These are phyloP conservation scores for Phascolomyces articulosus DNA, from an alignment of 371 early-diverging fungal species.

Conservation along the genomic window DNA sequence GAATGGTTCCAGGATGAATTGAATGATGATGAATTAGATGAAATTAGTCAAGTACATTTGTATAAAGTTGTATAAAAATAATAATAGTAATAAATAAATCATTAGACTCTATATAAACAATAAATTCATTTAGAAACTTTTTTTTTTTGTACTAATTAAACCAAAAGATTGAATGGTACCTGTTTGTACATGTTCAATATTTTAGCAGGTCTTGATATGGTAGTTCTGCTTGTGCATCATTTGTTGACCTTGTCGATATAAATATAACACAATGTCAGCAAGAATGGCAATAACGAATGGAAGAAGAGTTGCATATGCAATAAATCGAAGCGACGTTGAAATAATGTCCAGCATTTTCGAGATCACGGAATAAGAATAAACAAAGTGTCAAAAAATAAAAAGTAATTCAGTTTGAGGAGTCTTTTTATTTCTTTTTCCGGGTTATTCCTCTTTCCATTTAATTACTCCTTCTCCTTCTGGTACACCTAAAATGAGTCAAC, in stretches of 20 bases:
- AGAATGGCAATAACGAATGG: slow-evolving; percentile 14
- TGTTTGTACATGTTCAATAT: background rate
- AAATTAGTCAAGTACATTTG: slow-evolving; percentile 64
- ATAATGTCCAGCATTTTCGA: slow-evolving; percentile 7
- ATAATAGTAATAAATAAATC: background rate
- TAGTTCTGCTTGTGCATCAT: background rate
- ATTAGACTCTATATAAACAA: no score
- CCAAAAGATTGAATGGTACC: no score
- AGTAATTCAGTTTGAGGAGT: background rate
- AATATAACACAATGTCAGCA: slow-evolving; percentile 18
- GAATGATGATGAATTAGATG: slow-evolving; percentile 57
- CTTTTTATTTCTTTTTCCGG: background rate
- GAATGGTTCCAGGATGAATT: slow-evolving; percentile 46
- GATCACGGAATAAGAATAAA: background rate
- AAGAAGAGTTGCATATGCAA: slow-evolving; percentile 9
- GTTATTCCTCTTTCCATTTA: background rate
- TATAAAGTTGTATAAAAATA: slow-evolving; percentile 56
- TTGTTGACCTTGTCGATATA: slow-evolving; percentile 11
- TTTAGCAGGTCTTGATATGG: slow-evolving; percentile 1
- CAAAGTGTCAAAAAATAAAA: background rate
- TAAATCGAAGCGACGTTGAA: slow-evolving; percentile 9
- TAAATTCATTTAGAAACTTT: no score
- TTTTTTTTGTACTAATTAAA: no score
- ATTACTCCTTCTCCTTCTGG: background rate
- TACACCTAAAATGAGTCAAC: background rate